Evolutionary conservation across 257 asterid species (phyloP).

Genomic region (Solanum virginianum): DNA sequence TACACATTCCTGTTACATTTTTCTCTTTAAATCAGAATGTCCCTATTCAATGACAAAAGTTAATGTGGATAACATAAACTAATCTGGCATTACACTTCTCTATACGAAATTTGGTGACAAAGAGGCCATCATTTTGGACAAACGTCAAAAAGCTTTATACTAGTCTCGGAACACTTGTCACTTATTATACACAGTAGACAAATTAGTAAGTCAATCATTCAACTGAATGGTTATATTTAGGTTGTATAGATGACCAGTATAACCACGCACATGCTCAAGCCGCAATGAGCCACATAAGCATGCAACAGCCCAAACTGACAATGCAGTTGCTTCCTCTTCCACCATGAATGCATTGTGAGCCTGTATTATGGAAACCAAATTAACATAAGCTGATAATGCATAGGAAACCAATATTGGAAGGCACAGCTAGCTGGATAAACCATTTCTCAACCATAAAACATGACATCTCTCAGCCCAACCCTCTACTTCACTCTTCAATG

Average conservation of each 20-base stretch:
- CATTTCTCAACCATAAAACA: not conserved
- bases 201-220: not conserved
- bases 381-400: not conserved
- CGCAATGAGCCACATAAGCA: slow-evolving; percentile 93
- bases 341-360: slow-evolving; percentile 77
- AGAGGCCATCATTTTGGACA: not conserved
- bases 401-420: not conserved
- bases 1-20: not conserved
- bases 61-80: not conserved
- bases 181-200: not conserved
- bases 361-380: slow-evolving; percentile 19
- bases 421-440: not conserved
- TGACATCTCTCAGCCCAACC: not conserved
- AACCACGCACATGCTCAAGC: slow-evolving; percentile 72
- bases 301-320: slow-evolving; percentile 95
- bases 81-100: not conserved
- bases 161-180: not conserved
- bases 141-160: not conserved
- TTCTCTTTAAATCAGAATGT: not conserved
- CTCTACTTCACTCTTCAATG: not conserved
- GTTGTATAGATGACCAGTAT: not conserved
- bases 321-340: slow-evolving; percentile 95
- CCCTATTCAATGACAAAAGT: not conserved
- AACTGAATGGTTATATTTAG: not conserved
- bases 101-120: not conserved